A percentile compares a stretch with the other conserved stretches of the same genome.
phyloP scores from a whole-genome alignment of 495 filamentous ascomycete genomes.

The Polyplosphaeria fusca region DNA sequence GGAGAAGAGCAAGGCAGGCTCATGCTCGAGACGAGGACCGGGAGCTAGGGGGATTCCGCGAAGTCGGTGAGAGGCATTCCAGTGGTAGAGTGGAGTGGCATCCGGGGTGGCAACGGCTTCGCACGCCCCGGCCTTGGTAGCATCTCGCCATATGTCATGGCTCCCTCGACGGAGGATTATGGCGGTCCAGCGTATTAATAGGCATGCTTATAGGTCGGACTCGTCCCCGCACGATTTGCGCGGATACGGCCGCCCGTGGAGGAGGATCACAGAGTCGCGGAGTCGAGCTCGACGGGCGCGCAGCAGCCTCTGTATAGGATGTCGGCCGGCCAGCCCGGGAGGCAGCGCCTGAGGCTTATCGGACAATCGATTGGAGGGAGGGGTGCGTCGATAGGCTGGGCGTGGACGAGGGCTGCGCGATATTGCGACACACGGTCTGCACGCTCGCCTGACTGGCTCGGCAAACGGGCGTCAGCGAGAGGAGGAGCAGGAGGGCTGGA shows the following conservation, averaged over 20 bases:
- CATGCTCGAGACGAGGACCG: conserved; percentile 24
- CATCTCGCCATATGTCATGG: background rate
- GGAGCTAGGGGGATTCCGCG: conserved; percentile 6
- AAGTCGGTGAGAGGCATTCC: conserved; percentile 20
- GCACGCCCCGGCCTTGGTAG: conserved; percentile 6
- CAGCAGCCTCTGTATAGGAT: no score
- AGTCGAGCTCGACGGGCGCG: no score
- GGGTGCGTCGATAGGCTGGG: conserved; percentile 18
- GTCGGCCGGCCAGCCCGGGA: no score
- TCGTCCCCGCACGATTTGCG: no score
- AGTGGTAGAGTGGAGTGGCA: conserved; percentile 15
- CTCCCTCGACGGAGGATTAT: background rate
- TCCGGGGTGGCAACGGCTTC: conserved; percentile 15
- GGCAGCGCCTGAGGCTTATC: conserved; percentile 17
- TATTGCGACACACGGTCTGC: conserved; percentile 14
- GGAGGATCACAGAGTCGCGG: no score
- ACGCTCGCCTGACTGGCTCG: conserved; percentile 14
- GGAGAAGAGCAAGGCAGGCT: conserved; percentile 21
- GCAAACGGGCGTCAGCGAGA: conserved; percentile 1
- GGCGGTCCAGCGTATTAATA: conserved; percentile 6
- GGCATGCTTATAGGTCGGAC: conserved; percentile 9
- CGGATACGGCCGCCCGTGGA: no score
- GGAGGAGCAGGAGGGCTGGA: background rate
- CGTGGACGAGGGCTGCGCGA: conserved; percentile 1
- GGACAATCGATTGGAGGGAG: conserved; percentile 22